Percentiles rank a stretch among this genome's conserved stretches.
These are phyloP conservation scores for Cyberlindnera japonica DNA, from an alignment of 805 yeast genomes.

Conservation along the genomic window DNA sequence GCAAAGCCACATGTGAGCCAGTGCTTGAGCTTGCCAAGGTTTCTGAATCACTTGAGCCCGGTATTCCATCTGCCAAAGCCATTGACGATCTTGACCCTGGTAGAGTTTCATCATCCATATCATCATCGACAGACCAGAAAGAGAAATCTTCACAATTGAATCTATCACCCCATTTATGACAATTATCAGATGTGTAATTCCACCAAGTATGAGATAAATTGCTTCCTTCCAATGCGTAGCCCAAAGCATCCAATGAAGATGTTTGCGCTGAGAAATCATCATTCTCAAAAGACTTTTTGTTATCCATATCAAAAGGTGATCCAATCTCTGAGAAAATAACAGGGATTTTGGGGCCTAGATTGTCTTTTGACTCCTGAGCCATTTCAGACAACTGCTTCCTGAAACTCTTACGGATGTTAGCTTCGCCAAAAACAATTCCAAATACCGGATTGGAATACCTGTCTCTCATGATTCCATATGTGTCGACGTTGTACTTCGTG, in stretches of 20 bases:
- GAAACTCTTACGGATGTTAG: constrained; percentile 69
- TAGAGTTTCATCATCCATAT: constrained; percentile 13
- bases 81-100: constrained; percentile 7
- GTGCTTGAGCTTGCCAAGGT: constrained; percentile 7
- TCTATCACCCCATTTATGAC: constrained; percentile 82
- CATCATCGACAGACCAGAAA: constrained; percentile 71
- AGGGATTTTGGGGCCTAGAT: constrained; percentile 65
- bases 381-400: constrained; percentile 65
- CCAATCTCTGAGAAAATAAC: constrained; percentile 91
- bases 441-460: constrained; percentile 67
- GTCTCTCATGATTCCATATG: constrained; percentile 81
- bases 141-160: constrained; percentile 97
- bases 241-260: constrained; percentile 77
- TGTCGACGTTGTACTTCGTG: constrained; percentile 75
- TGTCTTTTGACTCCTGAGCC: constrained; percentile 55
- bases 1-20: not conserved
- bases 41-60: constrained; percentile 1
- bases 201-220: constrained; percentile 75
- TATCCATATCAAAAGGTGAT: constrained; percentile 94
- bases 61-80: not conserved
- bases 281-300: constrained; percentile 59
- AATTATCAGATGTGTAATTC: constrained; percentile 74
- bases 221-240: constrained; percentile 72
- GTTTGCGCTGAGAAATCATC: constrained; percentile 75
- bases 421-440: constrained; percentile 79